Evolutionary conservation across 331 rosid genomes (phyloP).

Genomic region (Quercus tomentella): DNA sequence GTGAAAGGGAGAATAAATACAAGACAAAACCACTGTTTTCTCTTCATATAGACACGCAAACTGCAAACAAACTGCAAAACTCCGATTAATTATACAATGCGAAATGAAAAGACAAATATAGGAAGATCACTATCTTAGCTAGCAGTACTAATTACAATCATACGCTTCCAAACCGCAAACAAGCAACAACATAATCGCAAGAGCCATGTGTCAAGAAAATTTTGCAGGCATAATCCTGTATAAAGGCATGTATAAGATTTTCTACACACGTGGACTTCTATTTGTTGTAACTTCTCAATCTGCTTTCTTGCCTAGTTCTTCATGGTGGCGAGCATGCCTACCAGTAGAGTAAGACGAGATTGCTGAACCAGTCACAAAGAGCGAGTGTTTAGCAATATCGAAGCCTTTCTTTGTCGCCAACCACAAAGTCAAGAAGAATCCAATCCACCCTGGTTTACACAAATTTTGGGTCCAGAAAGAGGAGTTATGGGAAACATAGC

Average conservation of each 20-base stretch:
- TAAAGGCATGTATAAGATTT: background rate
- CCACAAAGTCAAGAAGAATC: slow-evolving; percentile 61
- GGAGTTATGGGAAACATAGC: background rate
- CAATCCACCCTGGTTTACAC: slow-evolving; percentile 66
- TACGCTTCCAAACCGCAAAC: background rate
- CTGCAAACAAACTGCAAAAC: background rate
- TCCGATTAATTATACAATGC: background rate
- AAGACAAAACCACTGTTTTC: background rate
- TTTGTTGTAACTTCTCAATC: background rate
- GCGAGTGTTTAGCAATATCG: slow-evolving; percentile 49
- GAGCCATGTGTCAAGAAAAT: background rate
- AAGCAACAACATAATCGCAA: background rate
- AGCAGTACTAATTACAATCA: background rate
- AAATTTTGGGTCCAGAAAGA: slow-evolving; percentile 11
- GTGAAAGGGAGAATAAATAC: background rate
- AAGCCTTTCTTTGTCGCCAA: slow-evolving; percentile 52
- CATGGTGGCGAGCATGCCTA: slow-evolving; percentile 31
- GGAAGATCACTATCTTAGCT: background rate
- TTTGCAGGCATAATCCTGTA: background rate
- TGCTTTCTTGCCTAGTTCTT: background rate
- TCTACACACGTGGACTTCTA: background rate
- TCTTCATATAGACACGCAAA: background rate
- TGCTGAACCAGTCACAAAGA: slow-evolving; percentile 47
- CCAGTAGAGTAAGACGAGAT: slow-evolving; percentile 56
- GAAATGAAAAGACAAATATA: background rate